Conservation (phyloP, 306 rosid genomes). For the Urtica urens region DNA sequence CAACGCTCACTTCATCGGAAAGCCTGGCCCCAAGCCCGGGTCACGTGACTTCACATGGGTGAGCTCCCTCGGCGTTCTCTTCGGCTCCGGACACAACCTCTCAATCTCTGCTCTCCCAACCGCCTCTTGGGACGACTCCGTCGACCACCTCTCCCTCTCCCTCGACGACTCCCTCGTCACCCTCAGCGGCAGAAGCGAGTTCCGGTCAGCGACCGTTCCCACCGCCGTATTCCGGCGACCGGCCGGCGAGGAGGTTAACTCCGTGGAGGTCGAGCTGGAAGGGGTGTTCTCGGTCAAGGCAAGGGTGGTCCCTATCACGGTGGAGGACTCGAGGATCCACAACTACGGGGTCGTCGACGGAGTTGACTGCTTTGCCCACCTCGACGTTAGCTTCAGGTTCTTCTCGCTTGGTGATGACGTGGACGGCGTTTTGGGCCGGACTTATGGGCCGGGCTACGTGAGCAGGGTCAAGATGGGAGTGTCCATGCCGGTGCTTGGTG, state of each 20-base stretch:
- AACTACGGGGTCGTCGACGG: constrained; percentile 10
- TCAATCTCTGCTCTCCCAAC: constrained; percentile 16
- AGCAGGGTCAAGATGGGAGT: constrained; percentile 34
- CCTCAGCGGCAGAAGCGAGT: constrained; percentile 14
- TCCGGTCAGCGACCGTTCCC: constrained; percentile 2
- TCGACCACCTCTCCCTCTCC: constrained; percentile 16
- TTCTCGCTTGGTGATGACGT: constrained; percentile 14
- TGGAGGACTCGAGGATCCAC: constrained; percentile 10
- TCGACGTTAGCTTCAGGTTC: constrained; percentile 27
- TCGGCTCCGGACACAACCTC: constrained; percentile 17
- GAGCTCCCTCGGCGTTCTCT: constrained; percentile 25
- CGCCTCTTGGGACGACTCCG: constrained; percentile 12
- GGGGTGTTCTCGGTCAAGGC: constrained; percentile 19
- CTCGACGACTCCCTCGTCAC: constrained; percentile 5
- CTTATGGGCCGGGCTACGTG: constrained; percentile 17
- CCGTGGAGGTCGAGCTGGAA: constrained; percentile 16
- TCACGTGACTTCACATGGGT: constrained; percentile 58
- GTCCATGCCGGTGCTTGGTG: constrained; percentile 31
- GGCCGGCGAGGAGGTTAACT: constrained; percentile 3
- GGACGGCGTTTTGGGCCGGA: constrained; percentile 23
- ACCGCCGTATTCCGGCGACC: background rate
- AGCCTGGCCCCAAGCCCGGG: constrained; percentile 10
- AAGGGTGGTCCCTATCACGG: constrained; percentile 15
- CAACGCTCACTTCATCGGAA: constrained; percentile 26
- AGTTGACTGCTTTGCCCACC: constrained; percentile 26